phyloP scores from a whole-genome alignment of 441 rosid genomes.

The Heliophila coronopifolia region DNA sequence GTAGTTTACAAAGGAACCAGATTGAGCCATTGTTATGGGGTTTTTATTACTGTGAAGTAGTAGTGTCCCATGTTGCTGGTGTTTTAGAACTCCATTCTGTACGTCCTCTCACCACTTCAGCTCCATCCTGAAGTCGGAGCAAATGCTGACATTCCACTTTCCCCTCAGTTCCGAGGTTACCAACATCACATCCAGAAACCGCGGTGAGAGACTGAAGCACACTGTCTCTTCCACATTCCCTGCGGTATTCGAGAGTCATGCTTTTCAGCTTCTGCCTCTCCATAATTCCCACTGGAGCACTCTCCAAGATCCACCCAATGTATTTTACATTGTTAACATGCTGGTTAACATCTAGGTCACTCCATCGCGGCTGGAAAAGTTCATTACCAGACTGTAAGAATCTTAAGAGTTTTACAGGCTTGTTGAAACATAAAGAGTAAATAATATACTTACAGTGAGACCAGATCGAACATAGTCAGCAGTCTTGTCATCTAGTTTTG shows the following conservation, averaged over 20 bases:
- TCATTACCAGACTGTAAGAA: constrained; percentile 11
- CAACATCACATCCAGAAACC: constrained; percentile 39
- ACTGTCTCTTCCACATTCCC: constrained; percentile 95
- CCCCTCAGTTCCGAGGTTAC: constrained; percentile 36
- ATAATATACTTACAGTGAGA: constrained; percentile 57
- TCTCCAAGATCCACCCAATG: constrained; percentile 96
- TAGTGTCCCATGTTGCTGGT: constrained; percentile 28
- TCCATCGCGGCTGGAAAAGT: constrained; percentile 77
- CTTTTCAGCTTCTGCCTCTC: constrained; percentile 75
- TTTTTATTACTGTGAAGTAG: constrained; percentile 7
- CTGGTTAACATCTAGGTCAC: constrained; percentile 93
- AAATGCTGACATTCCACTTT: constrained; percentile 80
- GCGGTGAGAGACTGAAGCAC: constrained; percentile 85
- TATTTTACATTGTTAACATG: constrained; percentile 99
- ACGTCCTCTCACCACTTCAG: constrained; percentile 86
- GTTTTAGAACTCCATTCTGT: constrained; percentile 84
- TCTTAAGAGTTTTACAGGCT: not conserved
- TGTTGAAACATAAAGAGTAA: not conserved
- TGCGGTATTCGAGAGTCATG: constrained; percentile 84
- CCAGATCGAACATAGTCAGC: constrained; percentile 72
- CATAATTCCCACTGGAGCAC: constrained; percentile 76
- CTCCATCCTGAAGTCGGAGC: constrained; percentile 74
- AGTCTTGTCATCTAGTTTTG: constrained; percentile 68
- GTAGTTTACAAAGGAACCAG: constrained; percentile 24
- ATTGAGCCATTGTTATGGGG: constrained; percentile 1